Evolutionary conservation across 257 asterid genomes (phyloP).

Genomic region (Solanum chilense): DNA sequence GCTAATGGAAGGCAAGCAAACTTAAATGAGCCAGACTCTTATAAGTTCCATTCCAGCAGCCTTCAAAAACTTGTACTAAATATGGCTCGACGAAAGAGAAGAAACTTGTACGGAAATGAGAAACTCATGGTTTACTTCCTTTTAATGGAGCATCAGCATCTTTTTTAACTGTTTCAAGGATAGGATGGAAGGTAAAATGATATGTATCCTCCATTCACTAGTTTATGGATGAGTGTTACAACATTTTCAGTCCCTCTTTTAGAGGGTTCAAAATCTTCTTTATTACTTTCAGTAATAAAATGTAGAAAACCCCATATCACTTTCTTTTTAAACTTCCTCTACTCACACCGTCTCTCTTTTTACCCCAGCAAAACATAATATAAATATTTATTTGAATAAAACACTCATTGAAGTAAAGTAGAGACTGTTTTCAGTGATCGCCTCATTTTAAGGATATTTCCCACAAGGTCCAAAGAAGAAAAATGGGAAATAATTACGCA

Average conservation of each 20-base stretch:
- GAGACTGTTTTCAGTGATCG: neutral
- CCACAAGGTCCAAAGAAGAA: neutral
- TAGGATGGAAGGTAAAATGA: neutral
- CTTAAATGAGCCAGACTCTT: neutral
- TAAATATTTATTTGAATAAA: neutral
- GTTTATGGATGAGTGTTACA: neutral
- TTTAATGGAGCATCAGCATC: neutral
- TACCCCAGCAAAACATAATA: neutral
- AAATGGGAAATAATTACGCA: neutral
- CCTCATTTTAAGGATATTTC: neutral
- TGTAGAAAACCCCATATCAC: neutral
- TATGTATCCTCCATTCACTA: neutral
- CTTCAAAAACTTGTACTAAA: neutral
- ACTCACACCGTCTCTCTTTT: neutral
- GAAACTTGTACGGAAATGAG: neutral
- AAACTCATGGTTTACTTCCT: neutral
- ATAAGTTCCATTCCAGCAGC: neutral
- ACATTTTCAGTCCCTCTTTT: neutral
- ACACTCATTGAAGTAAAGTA: neutral
- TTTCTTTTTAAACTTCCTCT: neutral
- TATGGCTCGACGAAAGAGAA: neutral
- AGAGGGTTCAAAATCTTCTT: neutral
- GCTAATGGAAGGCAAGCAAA: neutral
- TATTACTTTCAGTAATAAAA: neutral
- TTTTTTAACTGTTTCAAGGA: neutral